Conservation (phyloP, 2,329 filamentous ascomycete genomes). For the Colletotrichum sp. region DNA sequence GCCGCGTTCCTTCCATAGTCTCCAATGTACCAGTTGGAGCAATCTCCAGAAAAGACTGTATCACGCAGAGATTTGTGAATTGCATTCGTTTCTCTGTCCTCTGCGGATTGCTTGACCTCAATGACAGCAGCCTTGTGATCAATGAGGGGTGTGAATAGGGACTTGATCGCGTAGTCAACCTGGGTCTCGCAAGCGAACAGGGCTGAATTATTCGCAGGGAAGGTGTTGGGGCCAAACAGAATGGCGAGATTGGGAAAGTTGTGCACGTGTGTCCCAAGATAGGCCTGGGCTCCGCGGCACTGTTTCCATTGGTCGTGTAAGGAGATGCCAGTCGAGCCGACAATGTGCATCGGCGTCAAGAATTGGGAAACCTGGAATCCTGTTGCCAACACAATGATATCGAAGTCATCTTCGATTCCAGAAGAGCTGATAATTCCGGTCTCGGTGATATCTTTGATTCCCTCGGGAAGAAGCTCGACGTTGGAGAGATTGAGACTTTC, state of each 20-base stretch:
- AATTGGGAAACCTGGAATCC: conserved; percentile 30
- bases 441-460: conserved; percentile 27
- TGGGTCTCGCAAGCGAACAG: conserved; percentile 29
- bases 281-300: conserved; percentile 28
- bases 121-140: conserved; percentile 33
- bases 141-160: conserved; percentile 31
- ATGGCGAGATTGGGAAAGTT: conserved; percentile 36
- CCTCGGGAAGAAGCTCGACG: conserved; percentile 31
- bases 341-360: conserved; percentile 29
- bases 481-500: conserved; percentile 30
- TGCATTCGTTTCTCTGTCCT: conserved; percentile 32
- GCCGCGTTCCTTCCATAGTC: conserved; percentile 39
- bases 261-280: conserved; percentile 32
- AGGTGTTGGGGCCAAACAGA: conserved; percentile 32
- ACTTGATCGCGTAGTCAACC: conserved; percentile 28
- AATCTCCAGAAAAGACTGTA: conserved; percentile 40
- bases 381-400: conserved; percentile 30
- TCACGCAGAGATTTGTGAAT: conserved; percentile 34
- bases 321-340: conserved; percentile 24
- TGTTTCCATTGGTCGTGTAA: conserved; percentile 30
- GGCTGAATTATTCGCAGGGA: conserved; percentile 30
- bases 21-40: conserved; percentile 47
- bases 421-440: conserved; percentile 27
- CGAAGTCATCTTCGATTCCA: conserved; percentile 25
- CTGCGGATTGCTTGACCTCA: conserved; percentile 36